phyloP scores from a whole-genome alignment of 2,329 filamentous ascomycete genomes.

The Pyrenochaeta sp. region DNA sequence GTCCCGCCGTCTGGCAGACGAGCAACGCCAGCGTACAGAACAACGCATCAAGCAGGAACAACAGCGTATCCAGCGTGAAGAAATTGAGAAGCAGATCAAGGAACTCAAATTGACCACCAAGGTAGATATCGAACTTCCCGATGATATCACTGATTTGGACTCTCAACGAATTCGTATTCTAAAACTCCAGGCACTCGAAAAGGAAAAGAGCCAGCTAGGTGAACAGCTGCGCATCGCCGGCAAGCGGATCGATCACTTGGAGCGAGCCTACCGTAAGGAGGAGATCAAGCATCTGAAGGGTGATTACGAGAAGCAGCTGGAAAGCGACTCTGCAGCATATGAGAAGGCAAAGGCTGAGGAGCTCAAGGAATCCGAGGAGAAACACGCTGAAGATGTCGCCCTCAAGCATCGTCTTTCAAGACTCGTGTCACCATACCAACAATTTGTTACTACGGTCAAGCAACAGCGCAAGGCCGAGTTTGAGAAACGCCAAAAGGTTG shows the following conservation, averaged over 20 bases:
- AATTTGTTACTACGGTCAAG: conserved; percentile 81
- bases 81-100: conserved; percentile 84
- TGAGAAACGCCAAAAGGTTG: conserved; percentile 89
- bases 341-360: conserved; percentile 80
- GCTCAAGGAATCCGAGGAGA: conserved; percentile 79
- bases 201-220: conserved; percentile 95
- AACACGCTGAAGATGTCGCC: conserved; percentile 90
- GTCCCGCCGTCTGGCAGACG: conserved; percentile 84
- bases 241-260: conserved; percentile 95
- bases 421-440: conserved; percentile 83
- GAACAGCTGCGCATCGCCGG: conserved; percentile 90
- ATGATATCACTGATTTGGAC: conserved; percentile 76
- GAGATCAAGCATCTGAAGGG: conserved; percentile 88
- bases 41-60: conserved; percentile 75
- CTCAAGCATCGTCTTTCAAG: conserved; percentile 91
- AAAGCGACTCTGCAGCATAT: conserved; percentile 79
- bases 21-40: conserved; percentile 90
- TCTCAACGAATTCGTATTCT: conserved; percentile 79
- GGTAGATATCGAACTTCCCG: conserved; percentile 80
- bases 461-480: conserved; percentile 93
- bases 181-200: conserved; percentile 94
- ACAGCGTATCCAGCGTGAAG: conserved; percentile 56
- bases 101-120: conserved; percentile 91
- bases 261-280: conserved; percentile 95
- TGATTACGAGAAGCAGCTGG: conserved; percentile 85